Percentiles rank a stretch among this genome's conserved stretches.
These are phyloP conservation scores for Aphanomyces cochlioides DNA, from an alignment of 352 stramenopile genomes.

Conservation along the genomic window DNA sequence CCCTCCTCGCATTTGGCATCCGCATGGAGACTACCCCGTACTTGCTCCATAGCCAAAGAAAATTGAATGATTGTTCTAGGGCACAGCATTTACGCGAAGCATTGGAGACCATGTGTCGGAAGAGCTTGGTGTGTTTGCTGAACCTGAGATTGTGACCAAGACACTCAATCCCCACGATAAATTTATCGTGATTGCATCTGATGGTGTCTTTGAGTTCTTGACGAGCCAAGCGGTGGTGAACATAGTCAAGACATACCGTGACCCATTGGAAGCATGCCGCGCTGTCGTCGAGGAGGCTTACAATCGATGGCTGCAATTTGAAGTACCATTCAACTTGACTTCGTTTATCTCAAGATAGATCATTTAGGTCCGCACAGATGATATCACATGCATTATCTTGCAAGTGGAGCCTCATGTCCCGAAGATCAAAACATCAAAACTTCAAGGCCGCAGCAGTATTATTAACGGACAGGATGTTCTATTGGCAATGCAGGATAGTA, in stretches of 20 bases:
- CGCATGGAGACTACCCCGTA: slow-evolving; percentile 82
- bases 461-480: slow-evolving; percentile 77
- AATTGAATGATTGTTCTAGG: slow-evolving; percentile 41
- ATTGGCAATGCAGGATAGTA: slow-evolving; percentile 63
- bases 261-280: slow-evolving; percentile 86
- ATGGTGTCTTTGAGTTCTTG: slow-evolving; percentile 95
- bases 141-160: slow-evolving; percentile 91
- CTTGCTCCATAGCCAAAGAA: not conserved
- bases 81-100: slow-evolving; percentile 97
- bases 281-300: slow-evolving; percentile 89
- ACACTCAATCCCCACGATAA: slow-evolving; percentile 84
- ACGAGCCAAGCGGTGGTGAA: slow-evolving; percentile 93
- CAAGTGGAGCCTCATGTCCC: slow-evolving; percentile 49
- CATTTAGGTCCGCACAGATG: slow-evolving; percentile 81
- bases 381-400: slow-evolving; percentile 91
- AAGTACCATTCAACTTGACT: slow-evolving; percentile 37
- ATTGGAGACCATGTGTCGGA: slow-evolving; percentile 94
- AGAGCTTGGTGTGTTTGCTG: slow-evolving; percentile 86
- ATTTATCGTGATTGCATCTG: slow-evolving; percentile 90
- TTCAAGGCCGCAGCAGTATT: slow-evolving; percentile 65
- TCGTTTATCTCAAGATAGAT: not conserved
- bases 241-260: slow-evolving; percentile 80
- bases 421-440: slow-evolving; percentile 47
- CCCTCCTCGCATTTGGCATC: slow-evolving; percentile 89
- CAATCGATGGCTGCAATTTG: slow-evolving; percentile 91